A percentile compares a stretch with the other conserved stretches of the same genome.
These are phyloP conservation scores for Linnemannia elongata DNA, from an alignment of 192 early-diverging fungal genomes.

Conservation along the genomic window DNA sequence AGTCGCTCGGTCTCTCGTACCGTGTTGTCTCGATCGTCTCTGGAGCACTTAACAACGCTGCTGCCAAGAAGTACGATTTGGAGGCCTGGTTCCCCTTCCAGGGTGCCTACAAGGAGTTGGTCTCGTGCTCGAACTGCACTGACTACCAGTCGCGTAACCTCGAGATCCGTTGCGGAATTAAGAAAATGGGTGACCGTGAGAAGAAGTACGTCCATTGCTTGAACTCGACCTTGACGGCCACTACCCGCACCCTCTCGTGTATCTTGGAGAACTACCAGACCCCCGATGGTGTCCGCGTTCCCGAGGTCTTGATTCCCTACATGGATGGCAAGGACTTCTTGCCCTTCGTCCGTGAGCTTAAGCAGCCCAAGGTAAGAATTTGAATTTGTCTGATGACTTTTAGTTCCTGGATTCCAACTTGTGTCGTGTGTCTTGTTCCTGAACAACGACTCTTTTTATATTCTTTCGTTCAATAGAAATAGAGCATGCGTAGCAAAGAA, in stretches of 20 bases:
- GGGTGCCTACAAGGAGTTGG: constrained; percentile 97
- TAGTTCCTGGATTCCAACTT: background rate
- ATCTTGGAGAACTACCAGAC: constrained; percentile 98
- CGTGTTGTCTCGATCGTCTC: constrained; percentile 97
- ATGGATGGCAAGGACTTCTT: constrained; percentile 96
- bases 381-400: background rate
- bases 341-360: constrained; percentile 74
- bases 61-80: constrained; percentile 99
- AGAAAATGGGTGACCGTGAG: constrained; percentile 94
- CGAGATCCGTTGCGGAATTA: constrained; percentile 96
- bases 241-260: constrained; percentile 95
- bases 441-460: background rate
- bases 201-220: constrained; percentile 98
- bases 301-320: constrained; percentile 87
- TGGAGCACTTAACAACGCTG: constrained; percentile 98
- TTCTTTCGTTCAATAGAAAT: background rate
- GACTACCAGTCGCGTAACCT: constrained; percentile 97
- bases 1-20: constrained; percentile 94
- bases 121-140: constrained; percentile 99
- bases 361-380: constrained; percentile 45
- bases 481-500: background rate
- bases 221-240: constrained; percentile 97
- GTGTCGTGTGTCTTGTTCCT: background rate
- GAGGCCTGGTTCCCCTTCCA: constrained; percentile 99
- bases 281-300: constrained; percentile 88